phyloP scores from a whole-genome alignment of 805 yeast species.

The Pichia kluyveri region DNA sequence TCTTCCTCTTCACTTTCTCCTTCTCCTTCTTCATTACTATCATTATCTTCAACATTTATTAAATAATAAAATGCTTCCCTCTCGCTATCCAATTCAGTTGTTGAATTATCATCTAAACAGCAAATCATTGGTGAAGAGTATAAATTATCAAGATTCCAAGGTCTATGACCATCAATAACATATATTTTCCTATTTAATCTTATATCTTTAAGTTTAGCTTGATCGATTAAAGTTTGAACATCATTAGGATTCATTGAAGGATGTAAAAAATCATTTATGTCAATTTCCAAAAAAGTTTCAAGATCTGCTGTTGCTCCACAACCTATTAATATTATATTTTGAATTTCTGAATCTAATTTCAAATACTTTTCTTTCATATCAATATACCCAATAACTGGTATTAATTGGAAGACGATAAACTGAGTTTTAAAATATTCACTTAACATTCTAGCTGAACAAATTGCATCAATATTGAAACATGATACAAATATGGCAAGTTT shows the following conservation, averaged over 20 bases:
- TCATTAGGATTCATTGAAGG: slow-evolving; percentile 14
- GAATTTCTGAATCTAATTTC: slow-evolving; percentile 63
- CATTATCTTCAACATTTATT: slow-evolving; percentile 31
- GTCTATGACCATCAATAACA: slow-evolving; percentile 85
- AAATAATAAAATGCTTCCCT: slow-evolving; percentile 52
- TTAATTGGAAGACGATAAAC: slow-evolving; percentile 75
- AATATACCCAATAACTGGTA: slow-evolving; percentile 88
- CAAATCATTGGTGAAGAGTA: slow-evolving; percentile 72
- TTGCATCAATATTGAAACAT: slow-evolving; percentile 82
- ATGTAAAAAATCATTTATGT: slow-evolving; percentile 41
- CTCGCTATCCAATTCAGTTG: slow-evolving; percentile 46
- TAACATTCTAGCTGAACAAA: slow-evolving; percentile 79
- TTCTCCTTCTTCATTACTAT: slow-evolving; percentile 2
- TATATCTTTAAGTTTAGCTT: slow-evolving; percentile 9
- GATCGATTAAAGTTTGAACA: neutral
- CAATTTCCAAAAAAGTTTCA: slow-evolving; percentile 61
- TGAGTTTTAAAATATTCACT: slow-evolving; percentile 66
- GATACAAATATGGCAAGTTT: slow-evolving; percentile 82
- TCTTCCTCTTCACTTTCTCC: slow-evolving; percentile 24
- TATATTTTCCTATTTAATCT: slow-evolving; percentile 53
- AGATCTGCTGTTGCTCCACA: slow-evolving; percentile 92
- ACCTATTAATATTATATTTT: slow-evolving; percentile 73
- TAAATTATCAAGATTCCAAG: slow-evolving; percentile 92
- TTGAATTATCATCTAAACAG: slow-evolving; percentile 87
- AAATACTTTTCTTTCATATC: slow-evolving; percentile 60